Conservation (phyloP, 2,329 filamentous ascomycete species). For the Ophiocordyceps camponoti-saundersi region DNA sequence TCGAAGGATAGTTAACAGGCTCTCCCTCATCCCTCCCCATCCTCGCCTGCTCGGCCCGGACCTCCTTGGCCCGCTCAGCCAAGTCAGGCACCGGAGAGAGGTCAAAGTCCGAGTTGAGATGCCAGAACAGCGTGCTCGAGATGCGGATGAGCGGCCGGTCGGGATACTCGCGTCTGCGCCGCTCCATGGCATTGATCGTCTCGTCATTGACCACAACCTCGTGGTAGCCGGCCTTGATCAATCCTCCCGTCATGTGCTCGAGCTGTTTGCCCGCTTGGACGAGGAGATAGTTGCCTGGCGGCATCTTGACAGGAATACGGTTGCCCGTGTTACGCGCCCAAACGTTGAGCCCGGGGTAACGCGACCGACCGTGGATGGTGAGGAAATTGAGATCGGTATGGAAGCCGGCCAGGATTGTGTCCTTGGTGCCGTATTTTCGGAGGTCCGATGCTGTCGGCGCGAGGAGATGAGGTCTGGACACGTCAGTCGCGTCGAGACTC, state of each 20-base stretch:
- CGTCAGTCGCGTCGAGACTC: neutral
- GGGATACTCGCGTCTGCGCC: slow-evolving; percentile 21
- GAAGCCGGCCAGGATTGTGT: slow-evolving; percentile 46
- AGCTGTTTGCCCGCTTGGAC: slow-evolving; percentile 48
- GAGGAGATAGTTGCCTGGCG: slow-evolving; percentile 37
- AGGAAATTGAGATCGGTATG: slow-evolving; percentile 49
- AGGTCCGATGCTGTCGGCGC: slow-evolving; percentile 44
- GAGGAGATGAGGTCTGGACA: slow-evolving; percentile 36
- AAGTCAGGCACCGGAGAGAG: slow-evolving; percentile 32
- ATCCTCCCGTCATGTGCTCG: slow-evolving; percentile 42
- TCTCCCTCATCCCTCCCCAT: slow-evolving; percentile 36
- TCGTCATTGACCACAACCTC: slow-evolving; percentile 41
- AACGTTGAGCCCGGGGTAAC: slow-evolving; percentile 44
- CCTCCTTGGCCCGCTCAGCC: slow-evolving; percentile 22
- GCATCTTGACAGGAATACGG: slow-evolving; percentile 41
- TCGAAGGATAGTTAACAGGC: slow-evolving; percentile 27
- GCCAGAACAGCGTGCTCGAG: slow-evolving; percentile 45
- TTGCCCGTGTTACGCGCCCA: slow-evolving; percentile 46
- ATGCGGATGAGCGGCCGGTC: slow-evolving; percentile 37
- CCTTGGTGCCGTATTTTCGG: slow-evolving; percentile 28
- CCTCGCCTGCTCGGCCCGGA: slow-evolving; percentile 28
- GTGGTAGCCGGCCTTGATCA: slow-evolving; percentile 45
- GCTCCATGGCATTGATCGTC: slow-evolving; percentile 29
- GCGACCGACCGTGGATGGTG: slow-evolving; percentile 45
- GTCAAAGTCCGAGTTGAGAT: slow-evolving; percentile 38